Percentiles rank a stretch among this genome's conserved stretches.
These are phyloP conservation scores for Cryphonectria radicalis DNA, from an alignment of 2,329 filamentous ascomycete species.

Conservation along the genomic window DNA sequence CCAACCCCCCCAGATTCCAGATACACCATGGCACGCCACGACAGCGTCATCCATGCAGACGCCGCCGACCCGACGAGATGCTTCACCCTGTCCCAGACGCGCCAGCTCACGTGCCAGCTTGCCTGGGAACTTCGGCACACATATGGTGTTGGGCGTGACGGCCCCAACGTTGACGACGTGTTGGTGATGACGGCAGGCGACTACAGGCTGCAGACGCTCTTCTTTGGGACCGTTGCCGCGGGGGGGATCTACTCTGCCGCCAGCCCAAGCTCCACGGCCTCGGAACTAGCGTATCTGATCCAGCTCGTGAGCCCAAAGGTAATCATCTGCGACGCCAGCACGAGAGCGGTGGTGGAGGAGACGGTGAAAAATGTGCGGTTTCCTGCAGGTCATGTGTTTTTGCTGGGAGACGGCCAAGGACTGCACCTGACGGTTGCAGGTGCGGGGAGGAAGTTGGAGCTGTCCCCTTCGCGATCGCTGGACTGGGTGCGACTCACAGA, in stretches of 20 bases:
- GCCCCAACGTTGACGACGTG: slow-evolving; percentile 56
- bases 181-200: slow-evolving; percentile 62
- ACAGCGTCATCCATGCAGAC: slow-evolving; percentile 60
- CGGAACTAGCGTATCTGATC: slow-evolving; percentile 54
- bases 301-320: slow-evolving; percentile 44
- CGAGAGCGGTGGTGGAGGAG: slow-evolving; percentile 46
- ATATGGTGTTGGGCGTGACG: slow-evolving; percentile 56
- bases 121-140: slow-evolving; percentile 58
- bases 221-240: slow-evolving; percentile 61
- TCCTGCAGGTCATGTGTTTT: slow-evolving; percentile 34
- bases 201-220: slow-evolving; percentile 55
- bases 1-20: slow-evolving; percentile 38
- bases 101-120: slow-evolving; percentile 53
- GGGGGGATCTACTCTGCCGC: slow-evolving; percentile 63
- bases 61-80: slow-evolving; percentile 57
- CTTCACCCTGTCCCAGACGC: slow-evolving; percentile 57
- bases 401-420: slow-evolving; percentile 28
- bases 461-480: slow-evolving; percentile 43
- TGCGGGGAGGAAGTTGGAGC: slow-evolving; percentile 37
- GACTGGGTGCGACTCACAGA: slow-evolving; percentile 61
- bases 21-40: slow-evolving; percentile 43
- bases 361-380: slow-evolving; percentile 13
- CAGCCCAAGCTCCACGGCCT: slow-evolving; percentile 51
- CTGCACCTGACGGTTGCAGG: slow-evolving; percentile 36
- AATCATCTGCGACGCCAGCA: slow-evolving; percentile 52